phyloP scores from a whole-genome alignment of 352 stramenopile species.

The Globisporangium abappressorium region DNA sequence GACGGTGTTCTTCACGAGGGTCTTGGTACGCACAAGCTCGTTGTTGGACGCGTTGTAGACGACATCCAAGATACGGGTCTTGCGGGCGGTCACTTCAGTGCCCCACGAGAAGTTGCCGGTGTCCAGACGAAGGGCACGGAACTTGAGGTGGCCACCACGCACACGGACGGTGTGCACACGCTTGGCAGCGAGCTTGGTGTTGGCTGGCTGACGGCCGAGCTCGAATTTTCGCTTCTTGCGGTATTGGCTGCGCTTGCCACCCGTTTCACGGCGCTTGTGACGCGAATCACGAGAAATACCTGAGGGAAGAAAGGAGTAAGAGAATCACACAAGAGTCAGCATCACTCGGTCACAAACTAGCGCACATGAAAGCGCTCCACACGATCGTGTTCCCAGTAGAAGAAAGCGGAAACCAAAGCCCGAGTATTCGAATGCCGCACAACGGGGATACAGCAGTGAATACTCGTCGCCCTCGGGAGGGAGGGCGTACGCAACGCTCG shows the following conservation, averaged over 20 bases:
- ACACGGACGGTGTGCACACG: slow-evolving; percentile 95
- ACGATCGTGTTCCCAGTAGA: slow-evolving; percentile 2
- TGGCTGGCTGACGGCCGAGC: slow-evolving; percentile 95
- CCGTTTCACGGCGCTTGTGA: slow-evolving; percentile 99
- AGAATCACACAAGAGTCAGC: slow-evolving; percentile 7
- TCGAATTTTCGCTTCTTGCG: slow-evolving; percentile 99
- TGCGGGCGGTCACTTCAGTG: slow-evolving; percentile 96
- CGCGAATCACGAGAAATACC: slow-evolving; percentile 99
- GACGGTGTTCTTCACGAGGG: slow-evolving; percentile 98
- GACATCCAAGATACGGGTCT: slow-evolving; percentile 99
- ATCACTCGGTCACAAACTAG: neutral
- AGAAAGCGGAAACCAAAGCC: slow-evolving; percentile 26
- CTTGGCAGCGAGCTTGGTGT: slow-evolving; percentile 98
- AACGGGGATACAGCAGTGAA: slow-evolving; percentile 89
- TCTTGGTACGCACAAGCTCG: slow-evolving; percentile 99
- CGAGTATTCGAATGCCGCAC: slow-evolving; percentile 86
- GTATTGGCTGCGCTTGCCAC: slow-evolving; percentile 96
- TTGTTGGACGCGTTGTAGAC: slow-evolving; percentile 99
- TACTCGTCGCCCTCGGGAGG: slow-evolving; percentile 33
- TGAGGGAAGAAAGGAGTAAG: slow-evolving; percentile 24
- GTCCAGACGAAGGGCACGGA: slow-evolving; percentile 97
- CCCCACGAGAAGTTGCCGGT: slow-evolving; percentile 99
- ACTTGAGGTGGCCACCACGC: slow-evolving; percentile 98
- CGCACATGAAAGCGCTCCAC: neutral
- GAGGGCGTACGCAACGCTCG: slow-evolving; percentile 18